phyloP scores from a whole-genome alignment of 2,329 filamentous ascomycete genomes.

The Colletotrichum cuscutae region DNA sequence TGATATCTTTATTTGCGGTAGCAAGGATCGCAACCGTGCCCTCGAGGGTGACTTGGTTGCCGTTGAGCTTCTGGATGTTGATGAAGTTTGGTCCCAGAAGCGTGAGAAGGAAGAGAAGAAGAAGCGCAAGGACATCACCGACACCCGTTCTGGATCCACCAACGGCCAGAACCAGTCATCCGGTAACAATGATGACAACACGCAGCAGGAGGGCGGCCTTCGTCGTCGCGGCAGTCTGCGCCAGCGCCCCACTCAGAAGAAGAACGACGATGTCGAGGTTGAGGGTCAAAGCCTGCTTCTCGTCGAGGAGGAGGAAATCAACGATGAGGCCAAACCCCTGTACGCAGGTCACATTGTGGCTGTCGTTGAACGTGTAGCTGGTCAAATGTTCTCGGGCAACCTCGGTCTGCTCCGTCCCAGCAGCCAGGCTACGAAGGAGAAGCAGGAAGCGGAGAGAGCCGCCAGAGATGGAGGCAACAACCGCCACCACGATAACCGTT shows the following conservation, averaged over 20 bases:
- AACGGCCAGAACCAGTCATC: slow-evolving; percentile 76
- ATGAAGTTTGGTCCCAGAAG: slow-evolving; percentile 99
- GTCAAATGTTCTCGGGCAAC: slow-evolving; percentile 99
- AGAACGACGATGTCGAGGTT: slow-evolving; percentile 99
- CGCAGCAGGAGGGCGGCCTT: slow-evolving; percentile 82
- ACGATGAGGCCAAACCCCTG: slow-evolving; percentile 95
- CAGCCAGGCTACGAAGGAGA: slow-evolving; percentile 99
- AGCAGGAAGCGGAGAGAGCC: slow-evolving; percentile 95
- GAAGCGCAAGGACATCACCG: slow-evolving; percentile 98
- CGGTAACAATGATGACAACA: slow-evolving; percentile 70
- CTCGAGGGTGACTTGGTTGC: slow-evolving; percentile 96
- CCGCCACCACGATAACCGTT: slow-evolving; percentile 81
- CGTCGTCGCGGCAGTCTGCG: slow-evolving; percentile 93
- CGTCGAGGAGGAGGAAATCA: slow-evolving; percentile 98
- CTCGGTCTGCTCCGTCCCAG: slow-evolving; percentile 93
- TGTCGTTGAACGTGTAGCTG: slow-evolving; percentile 95
- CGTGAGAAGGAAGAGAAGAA: slow-evolving; percentile 99
- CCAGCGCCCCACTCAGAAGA: slow-evolving; percentile 98
- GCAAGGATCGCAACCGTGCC: slow-evolving; percentile 97
- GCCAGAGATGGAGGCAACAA: slow-evolving; percentile 82
- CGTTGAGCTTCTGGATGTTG: slow-evolving; percentile 94
- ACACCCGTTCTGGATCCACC: slow-evolving; percentile 82
- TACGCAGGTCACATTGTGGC: slow-evolving; percentile 98
- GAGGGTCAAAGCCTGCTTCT: slow-evolving; percentile 96
- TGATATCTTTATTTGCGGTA: slow-evolving; percentile 99